Percentiles rank a stretch among this genome's conserved stretches.
phyloP scores from a whole-genome alignment of 352 stramenopile species.

The Thalassiosira exigua region DNA sequence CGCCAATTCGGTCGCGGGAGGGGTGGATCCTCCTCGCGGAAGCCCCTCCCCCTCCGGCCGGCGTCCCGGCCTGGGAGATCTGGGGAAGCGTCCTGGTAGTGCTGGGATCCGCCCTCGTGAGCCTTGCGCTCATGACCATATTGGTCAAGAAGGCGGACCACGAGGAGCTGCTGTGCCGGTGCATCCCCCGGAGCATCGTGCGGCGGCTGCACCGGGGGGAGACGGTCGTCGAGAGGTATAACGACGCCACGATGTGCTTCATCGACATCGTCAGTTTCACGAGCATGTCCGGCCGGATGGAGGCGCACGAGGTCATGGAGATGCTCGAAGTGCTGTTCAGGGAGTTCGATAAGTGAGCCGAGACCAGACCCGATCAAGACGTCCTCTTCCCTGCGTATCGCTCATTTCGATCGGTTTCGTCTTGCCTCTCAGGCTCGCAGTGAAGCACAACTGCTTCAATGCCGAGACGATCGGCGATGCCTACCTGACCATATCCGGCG shows the following conservation, averaged over 20 bases:
- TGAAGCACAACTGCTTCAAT: constrained; percentile 38
- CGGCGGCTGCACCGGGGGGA: constrained; percentile 34
- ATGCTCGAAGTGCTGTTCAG: constrained; percentile 45
- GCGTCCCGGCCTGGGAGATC: background rate
- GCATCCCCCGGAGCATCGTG: constrained; percentile 37
- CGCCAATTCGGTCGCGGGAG: background rate
- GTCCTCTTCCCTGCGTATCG: too few species aligned
- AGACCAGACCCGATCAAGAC: too few species aligned
- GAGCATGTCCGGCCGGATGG: constrained; percentile 38
- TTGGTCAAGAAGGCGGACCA: constrained; percentile 36
- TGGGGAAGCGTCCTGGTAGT: constrained; percentile 1
- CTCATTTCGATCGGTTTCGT: too few species aligned
- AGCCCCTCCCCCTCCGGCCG: background rate
- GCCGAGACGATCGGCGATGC: constrained; percentile 41
- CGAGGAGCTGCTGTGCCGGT: constrained; percentile 35
- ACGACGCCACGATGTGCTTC: constrained; percentile 62
- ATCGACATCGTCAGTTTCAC: constrained; percentile 69
- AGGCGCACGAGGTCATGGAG: constrained; percentile 56
- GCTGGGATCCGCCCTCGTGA: constrained; percentile 7
- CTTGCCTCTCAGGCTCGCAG: too few species aligned
- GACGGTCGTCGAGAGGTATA: constrained; percentile 52
- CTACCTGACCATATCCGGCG: constrained; percentile 40
- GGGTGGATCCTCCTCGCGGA: background rate
- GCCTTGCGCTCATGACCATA: constrained; percentile 8
- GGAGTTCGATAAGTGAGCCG: constrained; percentile 28